Evolutionary conservation across 345 rosid genomes (phyloP), one percentile per base, ranked within the genome.

Genomic region (Carallia pectinifolia): DNA sequence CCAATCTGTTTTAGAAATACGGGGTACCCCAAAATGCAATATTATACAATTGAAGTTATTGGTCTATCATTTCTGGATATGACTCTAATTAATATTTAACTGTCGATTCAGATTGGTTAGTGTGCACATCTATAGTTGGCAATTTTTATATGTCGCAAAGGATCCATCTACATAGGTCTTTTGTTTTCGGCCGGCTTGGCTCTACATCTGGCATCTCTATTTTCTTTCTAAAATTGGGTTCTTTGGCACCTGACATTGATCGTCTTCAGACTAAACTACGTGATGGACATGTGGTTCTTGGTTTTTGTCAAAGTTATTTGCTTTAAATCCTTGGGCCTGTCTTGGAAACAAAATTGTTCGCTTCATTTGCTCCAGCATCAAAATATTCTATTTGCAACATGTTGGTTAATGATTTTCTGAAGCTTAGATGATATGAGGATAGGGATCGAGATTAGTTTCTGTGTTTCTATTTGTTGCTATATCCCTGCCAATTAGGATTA

Each of bases 61-160:
- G 38, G 13, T 5, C 9, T 38, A n/a, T 19, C 13, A 5, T 71
- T 58, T 8, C 58, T 23, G 12, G 31, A 19, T 40, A 12, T 13
- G 39, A 40, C 4, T 4, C 7, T 67, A 53, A 37, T 68, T 16
- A 58, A 18, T 53, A 33, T 61, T 40, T 39, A 71, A 16, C 52
- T 78, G 19, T 71, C 81, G 66, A 38, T 65, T 40, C 80, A 95
- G 99, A 70, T 82, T 95, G 96, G 96, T 83, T 53, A 86, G 94
- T 12, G 82, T 86, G 76, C 97, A 95, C 82, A 82, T 95, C 64
- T 18, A 44, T 64, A 13, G 6, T 5, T 29, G 23, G 5, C 6
- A 37, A 16, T 38, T 62, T 38, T 52, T 52, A 52, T 23, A 52
- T 52, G 55, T 15, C 13, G 17, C n/a, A 52, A 52, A 10, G 7